These are phyloP conservation scores for Trichoderma guizhouense DNA, from an alignment of 2,329 filamentous ascomycete genomes.

Conservation along the genomic window DNA sequence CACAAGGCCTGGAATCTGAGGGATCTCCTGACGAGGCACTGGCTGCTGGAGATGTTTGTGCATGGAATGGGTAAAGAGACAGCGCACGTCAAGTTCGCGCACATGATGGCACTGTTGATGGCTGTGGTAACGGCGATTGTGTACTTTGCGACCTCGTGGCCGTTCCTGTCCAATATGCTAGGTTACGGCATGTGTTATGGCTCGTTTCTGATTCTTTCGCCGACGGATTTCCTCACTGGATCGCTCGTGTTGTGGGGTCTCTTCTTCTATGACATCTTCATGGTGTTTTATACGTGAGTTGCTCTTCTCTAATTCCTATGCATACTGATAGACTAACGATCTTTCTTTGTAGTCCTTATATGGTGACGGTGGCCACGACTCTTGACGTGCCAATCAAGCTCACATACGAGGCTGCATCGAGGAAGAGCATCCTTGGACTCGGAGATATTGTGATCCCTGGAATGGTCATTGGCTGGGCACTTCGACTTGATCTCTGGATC, in stretches of 20 bases:
- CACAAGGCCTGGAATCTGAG: constrained; percentile 48
- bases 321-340: constrained; percentile 21
- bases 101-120: constrained; percentile 53
- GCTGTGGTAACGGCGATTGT: constrained; percentile 53
- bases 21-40: constrained; percentile 48
- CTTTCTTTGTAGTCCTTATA: constrained; percentile 57
- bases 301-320: not conserved
- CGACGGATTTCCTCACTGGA: constrained; percentile 81
- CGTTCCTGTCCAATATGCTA: constrained; percentile 73
- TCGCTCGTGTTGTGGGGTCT: constrained; percentile 72
- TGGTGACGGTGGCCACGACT: constrained; percentile 83
- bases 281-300: constrained; percentile 77
- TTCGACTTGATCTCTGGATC: constrained; percentile 88
- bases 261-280: constrained; percentile 94
- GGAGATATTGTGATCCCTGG: constrained; percentile 94
- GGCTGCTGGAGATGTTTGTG: constrained; percentile 48
- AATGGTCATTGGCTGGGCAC: constrained; percentile 80
- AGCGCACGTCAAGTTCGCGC: constrained; percentile 53
- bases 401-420: constrained; percentile 66
- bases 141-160: constrained; percentile 63
- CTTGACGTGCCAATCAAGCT: constrained; percentile 93
- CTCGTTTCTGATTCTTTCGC: constrained; percentile 78
- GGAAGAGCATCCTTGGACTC: constrained; percentile 77
- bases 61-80: constrained; percentile 49
- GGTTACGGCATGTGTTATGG: constrained; percentile 85